Base-by-base conservation (phyloP, 2,329 filamentous ascomycete species). In the Hypoxylon sp. region DNA sequence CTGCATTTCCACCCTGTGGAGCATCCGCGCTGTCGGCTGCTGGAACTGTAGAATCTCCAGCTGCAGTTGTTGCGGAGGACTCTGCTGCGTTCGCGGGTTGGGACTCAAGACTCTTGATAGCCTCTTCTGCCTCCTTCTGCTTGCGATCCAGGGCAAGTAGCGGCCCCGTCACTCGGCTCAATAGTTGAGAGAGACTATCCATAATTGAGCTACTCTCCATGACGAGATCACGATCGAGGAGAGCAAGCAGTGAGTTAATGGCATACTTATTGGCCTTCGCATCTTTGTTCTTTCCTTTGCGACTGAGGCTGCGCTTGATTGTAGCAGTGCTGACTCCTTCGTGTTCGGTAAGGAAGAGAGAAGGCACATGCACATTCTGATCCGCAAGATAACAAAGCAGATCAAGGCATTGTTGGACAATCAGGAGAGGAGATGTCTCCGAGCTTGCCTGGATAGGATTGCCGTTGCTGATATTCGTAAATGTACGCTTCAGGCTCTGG, bases 151-250 rank as follows among this genome's bases (percentile, higher is more conserved):
- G 83, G 32, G 91, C 89, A 68, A 93, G 92, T 25, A 99, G 85
- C 10, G 96, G 96, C 62, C 91, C 86, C 0, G 96, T 99, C 61
- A 98, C 93, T 71, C 92, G 91, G 78, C 93, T 95, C 25, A 99
- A 86, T 30, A 99, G 83, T 70, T 91, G 90, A 1, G 96, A 96
- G 25, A 99, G 86, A 69, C 94, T 91, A 74, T 97, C 95, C 94
- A 99, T 98, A 62, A 97, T 95, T 5, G 90, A 87, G n/a, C 95
- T 94, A 80, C 94, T 99, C 80, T 99, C 96, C 82, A 97, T 97
- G 70, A 99, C 94, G 67, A 98, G 85, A 71, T 94, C 93, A n/a
- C 96, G 92, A 77, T 98, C 96, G 21, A 99, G 86, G 4, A 99
- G 86, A 67, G 90, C 91, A 50, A 99, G 85, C 30, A 99, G 83